These are phyloP conservation scores for Venturia effusa DNA, from an alignment of 2,329 filamentous ascomycete species.

Conservation along the genomic window DNA sequence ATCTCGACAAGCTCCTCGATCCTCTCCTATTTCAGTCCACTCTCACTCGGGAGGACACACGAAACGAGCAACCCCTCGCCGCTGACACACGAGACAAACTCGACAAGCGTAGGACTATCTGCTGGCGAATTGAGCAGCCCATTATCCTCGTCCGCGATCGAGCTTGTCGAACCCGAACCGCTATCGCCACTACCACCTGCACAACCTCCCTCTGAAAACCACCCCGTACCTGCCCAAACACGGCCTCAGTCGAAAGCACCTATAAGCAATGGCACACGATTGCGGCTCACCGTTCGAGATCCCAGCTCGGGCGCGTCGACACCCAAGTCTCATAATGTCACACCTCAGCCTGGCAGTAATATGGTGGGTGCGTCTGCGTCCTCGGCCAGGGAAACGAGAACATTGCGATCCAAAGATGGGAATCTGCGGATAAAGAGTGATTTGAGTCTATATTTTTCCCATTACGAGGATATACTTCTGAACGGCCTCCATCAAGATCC, in stretches of 20 bases:
- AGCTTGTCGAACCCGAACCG: not conserved
- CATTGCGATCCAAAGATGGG: slow-evolving; percentile 74
- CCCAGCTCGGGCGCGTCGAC: not conserved
- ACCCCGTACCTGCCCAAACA: not conserved
- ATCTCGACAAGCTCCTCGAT: not conserved
- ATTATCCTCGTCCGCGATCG: not conserved
- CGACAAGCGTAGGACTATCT: not conserved
- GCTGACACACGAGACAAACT: not conserved
- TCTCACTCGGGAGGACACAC: not conserved
- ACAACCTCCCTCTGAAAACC: not conserved
- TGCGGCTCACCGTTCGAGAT: not conserved
- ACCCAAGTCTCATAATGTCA: not conserved
- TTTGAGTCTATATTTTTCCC: slow-evolving; percentile 78
- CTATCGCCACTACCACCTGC: not conserved
- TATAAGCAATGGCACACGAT: not conserved
- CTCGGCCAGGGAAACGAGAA: slow-evolving; percentile 45
- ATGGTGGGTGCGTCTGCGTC: not conserved
- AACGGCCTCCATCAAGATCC: slow-evolving; percentile 63
- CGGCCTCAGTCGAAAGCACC: not conserved
- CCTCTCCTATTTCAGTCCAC: slow-evolving; percentile 5
- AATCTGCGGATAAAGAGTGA: slow-evolving; percentile 83
- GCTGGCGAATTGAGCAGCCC: not conserved
- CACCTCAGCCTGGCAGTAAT: not conserved
- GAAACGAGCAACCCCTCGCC: not conserved
- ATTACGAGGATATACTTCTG: slow-evolving; percentile 89